These are phyloP conservation scores for Boletus huronensis DNA, from an alignment of 768 basidiomycete species.

Conservation along the genomic window DNA sequence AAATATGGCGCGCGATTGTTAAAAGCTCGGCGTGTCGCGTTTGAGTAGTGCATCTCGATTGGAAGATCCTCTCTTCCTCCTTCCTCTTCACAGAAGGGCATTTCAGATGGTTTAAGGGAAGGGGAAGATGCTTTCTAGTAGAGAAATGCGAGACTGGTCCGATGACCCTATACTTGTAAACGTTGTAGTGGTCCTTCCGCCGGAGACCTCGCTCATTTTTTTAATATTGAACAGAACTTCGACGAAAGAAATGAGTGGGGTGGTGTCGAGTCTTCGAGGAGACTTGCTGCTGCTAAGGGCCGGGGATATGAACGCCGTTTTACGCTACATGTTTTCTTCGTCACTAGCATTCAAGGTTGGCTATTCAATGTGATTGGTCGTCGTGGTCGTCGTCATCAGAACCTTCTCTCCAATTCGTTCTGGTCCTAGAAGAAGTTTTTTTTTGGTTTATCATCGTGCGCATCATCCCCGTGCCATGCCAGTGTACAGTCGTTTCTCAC, in stretches of 20 bases:
- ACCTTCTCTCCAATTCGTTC: background rate
- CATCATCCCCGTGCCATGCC: too few species aligned
- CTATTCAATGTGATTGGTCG: too few species aligned
- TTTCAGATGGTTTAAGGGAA: background rate
- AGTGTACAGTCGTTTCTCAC: background rate
- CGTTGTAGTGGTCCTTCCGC: background rate
- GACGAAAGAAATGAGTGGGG: background rate
- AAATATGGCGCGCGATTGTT: background rate
- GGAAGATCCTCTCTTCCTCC: conserved; percentile 8
- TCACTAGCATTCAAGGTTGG: too few species aligned
- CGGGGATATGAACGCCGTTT: background rate
- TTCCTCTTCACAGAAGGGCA: conserved; percentile 7
- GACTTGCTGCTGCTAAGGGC: background rate
- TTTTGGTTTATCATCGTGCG: too few species aligned
- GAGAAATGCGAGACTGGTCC: conserved; percentile 12
- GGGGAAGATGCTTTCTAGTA: conserved; percentile 2
- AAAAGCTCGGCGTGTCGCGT: background rate
- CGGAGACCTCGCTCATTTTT: background rate
- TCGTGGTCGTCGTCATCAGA: background rate
- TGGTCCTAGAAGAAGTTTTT: background rate
- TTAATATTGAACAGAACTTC: background rate
- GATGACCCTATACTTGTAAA: conserved; percentile 11
- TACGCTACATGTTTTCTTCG: background rate
- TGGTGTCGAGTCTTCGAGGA: background rate
- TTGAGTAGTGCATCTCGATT: conserved; percentile 13